These are phyloP conservation scores for Amanita muscaria DNA, from an alignment of 768 basidiomycete species.

Conservation along the genomic window DNA sequence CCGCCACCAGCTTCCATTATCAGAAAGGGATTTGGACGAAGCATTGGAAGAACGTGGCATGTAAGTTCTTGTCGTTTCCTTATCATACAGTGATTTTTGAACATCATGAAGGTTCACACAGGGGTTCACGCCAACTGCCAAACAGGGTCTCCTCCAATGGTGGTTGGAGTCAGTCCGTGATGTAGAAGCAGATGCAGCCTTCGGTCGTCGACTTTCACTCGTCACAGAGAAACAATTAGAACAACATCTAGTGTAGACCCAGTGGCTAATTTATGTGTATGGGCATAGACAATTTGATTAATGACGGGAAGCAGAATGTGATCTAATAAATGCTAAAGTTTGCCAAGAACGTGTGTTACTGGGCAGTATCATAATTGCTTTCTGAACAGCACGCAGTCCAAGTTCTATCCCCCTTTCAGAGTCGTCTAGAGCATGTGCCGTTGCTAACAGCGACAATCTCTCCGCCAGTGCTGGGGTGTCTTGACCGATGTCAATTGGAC, in stretches of 20 bases:
- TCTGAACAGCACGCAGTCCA: conserved; percentile 45
- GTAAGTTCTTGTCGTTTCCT: conserved; percentile 34
- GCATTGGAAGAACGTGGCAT: conserved; percentile 72
- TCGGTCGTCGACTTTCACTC: conserved; percentile 44
- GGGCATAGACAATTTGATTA: conserved; percentile 3
- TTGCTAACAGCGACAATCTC: conserved; percentile 39
- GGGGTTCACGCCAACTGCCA: conserved; percentile 30
- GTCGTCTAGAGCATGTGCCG: conserved; percentile 27
- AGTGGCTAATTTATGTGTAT: conserved; percentile 11
- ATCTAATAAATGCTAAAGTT: conserved; percentile 47
- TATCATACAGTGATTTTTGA: not conserved
- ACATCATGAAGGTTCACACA: conserved; percentile 25
- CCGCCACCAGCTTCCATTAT: conserved; percentile 40
- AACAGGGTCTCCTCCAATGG: conserved; percentile 46
- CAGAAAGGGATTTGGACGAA: conserved; percentile 47
- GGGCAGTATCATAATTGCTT: conserved; percentile 54
- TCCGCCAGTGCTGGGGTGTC: conserved; percentile 14
- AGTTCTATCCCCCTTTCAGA: conserved; percentile 12
- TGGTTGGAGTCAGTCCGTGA: conserved; percentile 50
- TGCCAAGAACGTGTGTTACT: conserved; percentile 47
- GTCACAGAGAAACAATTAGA: conserved; percentile 24
- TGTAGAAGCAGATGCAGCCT: conserved; percentile 25
- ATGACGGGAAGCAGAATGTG: not conserved
- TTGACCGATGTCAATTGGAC: conserved; percentile 24
- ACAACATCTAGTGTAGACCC: conserved; percentile 1